A percentile compares a stretch with the other conserved stretches of the same genome.
phyloP scores from a whole-genome alignment of 2,329 filamentous ascomycete species.

The Amauroascus niger region DNA sequence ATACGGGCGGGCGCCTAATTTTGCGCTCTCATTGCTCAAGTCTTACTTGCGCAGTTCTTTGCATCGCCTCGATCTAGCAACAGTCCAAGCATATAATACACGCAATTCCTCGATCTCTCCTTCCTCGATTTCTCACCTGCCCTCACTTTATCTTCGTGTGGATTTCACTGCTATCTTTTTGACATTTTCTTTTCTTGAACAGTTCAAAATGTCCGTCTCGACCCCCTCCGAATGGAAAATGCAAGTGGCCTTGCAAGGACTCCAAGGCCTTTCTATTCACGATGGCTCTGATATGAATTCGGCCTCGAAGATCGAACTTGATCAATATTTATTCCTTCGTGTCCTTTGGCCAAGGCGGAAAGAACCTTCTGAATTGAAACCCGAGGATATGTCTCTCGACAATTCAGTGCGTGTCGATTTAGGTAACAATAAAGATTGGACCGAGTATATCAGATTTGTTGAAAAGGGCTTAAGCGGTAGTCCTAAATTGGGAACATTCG shows the following conservation, averaged over 20 bases:
- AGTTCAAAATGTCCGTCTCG: background rate
- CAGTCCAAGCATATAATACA: no score
- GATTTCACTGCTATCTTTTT: no score
- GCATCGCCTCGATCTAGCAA: no score
- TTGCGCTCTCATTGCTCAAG: no score
- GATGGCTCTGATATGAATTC: constrained; percentile 1
- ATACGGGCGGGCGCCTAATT: no score
- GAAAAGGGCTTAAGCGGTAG: background rate
- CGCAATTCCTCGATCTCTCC: no score
- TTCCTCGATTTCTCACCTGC: no score
- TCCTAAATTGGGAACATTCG: background rate
- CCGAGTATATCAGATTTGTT: background rate
- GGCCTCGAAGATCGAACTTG: constrained; percentile 11
- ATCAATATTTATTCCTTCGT: constrained; percentile 12
- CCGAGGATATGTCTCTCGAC: background rate
- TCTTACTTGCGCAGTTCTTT: no score
- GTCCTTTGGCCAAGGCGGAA: constrained; percentile 6
- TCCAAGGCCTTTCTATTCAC: background rate
- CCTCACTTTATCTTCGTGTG: no score
- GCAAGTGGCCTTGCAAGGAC: background rate
- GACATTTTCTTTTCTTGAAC: no score
- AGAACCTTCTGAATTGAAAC: background rate
- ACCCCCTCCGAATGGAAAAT: background rate
- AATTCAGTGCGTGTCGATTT: background rate
- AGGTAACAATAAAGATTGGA: background rate